Base-by-base conservation (phyloP, 768 basidiomycete genomes). In the Megacollybia marginata region DNA sequence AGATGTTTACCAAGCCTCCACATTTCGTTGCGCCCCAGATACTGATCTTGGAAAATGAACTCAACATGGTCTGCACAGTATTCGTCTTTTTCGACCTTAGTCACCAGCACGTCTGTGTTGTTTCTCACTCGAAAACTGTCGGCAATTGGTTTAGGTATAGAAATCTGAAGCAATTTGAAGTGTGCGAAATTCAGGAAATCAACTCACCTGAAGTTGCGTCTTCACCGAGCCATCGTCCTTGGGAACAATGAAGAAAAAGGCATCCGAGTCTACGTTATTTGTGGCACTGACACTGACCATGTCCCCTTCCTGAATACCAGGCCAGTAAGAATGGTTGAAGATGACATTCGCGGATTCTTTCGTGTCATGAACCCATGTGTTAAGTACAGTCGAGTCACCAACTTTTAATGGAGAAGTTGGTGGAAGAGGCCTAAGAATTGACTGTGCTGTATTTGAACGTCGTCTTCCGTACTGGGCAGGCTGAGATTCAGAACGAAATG, bases 11-110 rank as follows among this genome's bases (percentile, higher is more conserved):
- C 84, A 8, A 97, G 73, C 44, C 92, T 74, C 92, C 94, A 97
- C 92, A 96, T 95, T 56, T 97, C 96, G 53, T 88, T 92, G 43
- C 96, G 81, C 13, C 94, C 95, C 13, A 97, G 74, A 62, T 97
- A 97, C 61, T 95, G 92, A 62, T 96, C 93, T 54, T 90, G 88
- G 60, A 98, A 98, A 43, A 83, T 82, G 50, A 98, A 77, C 59
- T 98, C 95, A 46, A 98, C 76, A 60, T 84, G 85, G 52, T 88
- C 83, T 1, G 88, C 89, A 20, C 69, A 75, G 52, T 79, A 76
- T 34, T 68, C 66, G 7, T 73, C 69, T 55, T 74, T 79, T 54
- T 93, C 82, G 38, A 89, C 85, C 73, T 91, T 92, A 12, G 79
- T 85, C 42, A 88, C 67, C 0, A 68, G 72, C 40, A 92, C 85